Evolutionary conservation across 2,329 filamentous ascomycete species (phyloP).

Genomic region (Xylariales sp.): DNA sequence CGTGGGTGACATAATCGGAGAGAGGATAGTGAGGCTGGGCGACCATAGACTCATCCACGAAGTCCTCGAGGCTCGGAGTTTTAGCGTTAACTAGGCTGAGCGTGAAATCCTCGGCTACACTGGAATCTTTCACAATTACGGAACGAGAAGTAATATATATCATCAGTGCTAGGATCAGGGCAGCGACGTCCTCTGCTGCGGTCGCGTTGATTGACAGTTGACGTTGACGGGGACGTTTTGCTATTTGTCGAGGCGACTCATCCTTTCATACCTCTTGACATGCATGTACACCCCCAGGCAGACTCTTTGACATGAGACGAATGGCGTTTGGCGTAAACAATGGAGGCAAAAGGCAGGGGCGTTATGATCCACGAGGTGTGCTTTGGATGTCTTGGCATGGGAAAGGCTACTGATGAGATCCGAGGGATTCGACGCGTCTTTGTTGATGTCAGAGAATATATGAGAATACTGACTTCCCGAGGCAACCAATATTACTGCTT

Average conservation of each 20-base stretch:
- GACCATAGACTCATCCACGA: conserved; percentile 44
- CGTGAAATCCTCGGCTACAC: no score
- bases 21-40: conserved; percentile 39
- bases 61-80: conserved; percentile 50
- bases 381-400: not conserved
- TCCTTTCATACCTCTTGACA: no score
- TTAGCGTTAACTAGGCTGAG: conserved; percentile 30
- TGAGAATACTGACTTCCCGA: no score
- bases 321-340: conserved; percentile 2
- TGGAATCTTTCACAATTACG: no score
- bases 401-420: no score
- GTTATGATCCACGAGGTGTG: not conserved
- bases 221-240: no score
- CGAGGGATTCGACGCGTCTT: no score
- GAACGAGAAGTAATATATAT: no score
- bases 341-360: not conserved
- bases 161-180: no score
- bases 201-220: no score
- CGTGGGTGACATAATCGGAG: conserved; percentile 50
- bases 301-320: conserved; percentile 1
- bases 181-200: no score
- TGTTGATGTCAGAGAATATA: not conserved
- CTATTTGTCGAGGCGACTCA: not conserved
- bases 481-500: no score
- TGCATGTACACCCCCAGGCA: conserved; percentile 4